These are phyloP conservation scores for Sugiyamaella boreocaroliniensis DNA, from an alignment of 805 yeast genomes.

Conservation along the genomic window DNA sequence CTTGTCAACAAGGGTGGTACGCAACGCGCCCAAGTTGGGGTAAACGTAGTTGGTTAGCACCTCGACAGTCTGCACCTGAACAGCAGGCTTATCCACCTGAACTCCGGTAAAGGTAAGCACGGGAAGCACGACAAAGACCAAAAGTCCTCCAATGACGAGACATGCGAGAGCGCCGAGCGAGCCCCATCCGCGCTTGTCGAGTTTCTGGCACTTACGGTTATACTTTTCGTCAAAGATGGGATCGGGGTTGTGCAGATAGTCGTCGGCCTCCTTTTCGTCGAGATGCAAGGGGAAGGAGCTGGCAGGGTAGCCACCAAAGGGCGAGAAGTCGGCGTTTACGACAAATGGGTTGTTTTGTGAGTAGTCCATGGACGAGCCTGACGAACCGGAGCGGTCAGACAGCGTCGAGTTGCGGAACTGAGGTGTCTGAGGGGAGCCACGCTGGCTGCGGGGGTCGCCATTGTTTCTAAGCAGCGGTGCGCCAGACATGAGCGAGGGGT, in stretches of 20 bases:
- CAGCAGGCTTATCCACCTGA: conserved; percentile 21
- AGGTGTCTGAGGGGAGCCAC: background rate
- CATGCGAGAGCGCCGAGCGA: conserved; percentile 37
- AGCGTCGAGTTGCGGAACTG: conserved; percentile 16
- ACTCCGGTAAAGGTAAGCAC: conserved; percentile 78
- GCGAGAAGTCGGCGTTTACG: conserved; percentile 42
- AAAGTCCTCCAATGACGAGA: conserved; percentile 53
- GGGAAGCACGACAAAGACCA: conserved; percentile 74
- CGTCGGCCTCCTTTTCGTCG: conserved; percentile 93
- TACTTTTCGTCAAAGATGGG: conserved; percentile 86
- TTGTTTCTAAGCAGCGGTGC: conserved; percentile 1
- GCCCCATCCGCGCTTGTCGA: conserved; percentile 34
- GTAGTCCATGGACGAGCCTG: conserved; percentile 15
- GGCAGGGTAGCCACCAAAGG: conserved; percentile 97
- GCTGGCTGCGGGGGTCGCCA: background rate
- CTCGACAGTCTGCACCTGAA: conserved; percentile 26
- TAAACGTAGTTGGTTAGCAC: conserved; percentile 50
- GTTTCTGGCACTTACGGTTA: conserved; percentile 39
- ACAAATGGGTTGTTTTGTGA: conserved; percentile 25
- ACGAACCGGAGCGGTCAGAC: conserved; percentile 19
- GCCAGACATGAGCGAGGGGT: conserved; percentile 13
- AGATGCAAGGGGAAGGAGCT: conserved; percentile 81
- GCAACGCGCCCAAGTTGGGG: conserved; percentile 50
- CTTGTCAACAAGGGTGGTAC: conserved; percentile 58
- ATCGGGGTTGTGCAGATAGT: conserved; percentile 92